phyloP scores from a whole-genome alignment of 345 rosid genomes.

The Sonneratia caseolaris region DNA sequence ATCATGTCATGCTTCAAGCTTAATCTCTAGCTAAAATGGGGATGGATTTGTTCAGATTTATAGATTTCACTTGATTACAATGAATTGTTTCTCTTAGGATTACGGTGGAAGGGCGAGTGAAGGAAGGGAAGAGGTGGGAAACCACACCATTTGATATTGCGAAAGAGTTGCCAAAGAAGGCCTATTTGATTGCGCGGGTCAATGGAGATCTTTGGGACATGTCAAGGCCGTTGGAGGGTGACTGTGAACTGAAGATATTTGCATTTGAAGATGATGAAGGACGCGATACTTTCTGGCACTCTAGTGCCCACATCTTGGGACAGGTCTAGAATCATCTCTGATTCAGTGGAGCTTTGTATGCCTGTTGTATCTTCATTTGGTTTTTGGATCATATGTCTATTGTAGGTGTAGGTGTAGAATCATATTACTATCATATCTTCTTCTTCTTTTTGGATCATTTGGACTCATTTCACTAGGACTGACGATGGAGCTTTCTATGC shows the following conservation, averaged over 20 bases:
- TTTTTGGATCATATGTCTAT: not conserved
- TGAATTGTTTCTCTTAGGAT: constrained; percentile 27
- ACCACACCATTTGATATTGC: constrained; percentile 73
- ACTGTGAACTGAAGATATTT: constrained; percentile 65
- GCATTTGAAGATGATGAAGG: constrained; percentile 71
- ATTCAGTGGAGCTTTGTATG: not conserved
- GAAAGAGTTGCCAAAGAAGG: constrained; percentile 24
- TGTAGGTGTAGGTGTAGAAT: too few relatives aligned
- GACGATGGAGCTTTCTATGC: not conserved
- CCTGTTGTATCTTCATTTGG: not conserved
- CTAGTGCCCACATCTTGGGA: constrained; percentile 97
- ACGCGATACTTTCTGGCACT: constrained; percentile 95
- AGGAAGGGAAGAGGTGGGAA: constrained; percentile 84
- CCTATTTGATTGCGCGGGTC: constrained; percentile 53
- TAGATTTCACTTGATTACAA: not conserved
- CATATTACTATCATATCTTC: too few relatives aligned
- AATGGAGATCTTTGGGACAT: constrained; percentile 86
- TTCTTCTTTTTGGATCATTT: too few relatives aligned
- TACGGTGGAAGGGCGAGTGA: constrained; percentile 58
- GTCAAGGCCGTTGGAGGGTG: constrained; percentile 71
- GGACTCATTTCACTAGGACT: not conserved
- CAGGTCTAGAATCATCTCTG: constrained; percentile 33
- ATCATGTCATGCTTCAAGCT: not conserved
- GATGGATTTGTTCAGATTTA: not conserved
- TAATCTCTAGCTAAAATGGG: not conserved